Percentiles rank a stretch among this genome's conserved stretches.
Evolutionary conservation across 495 filamentous ascomycete genomes (phyloP).

Genomic region (Xylaria grammica): DNA sequence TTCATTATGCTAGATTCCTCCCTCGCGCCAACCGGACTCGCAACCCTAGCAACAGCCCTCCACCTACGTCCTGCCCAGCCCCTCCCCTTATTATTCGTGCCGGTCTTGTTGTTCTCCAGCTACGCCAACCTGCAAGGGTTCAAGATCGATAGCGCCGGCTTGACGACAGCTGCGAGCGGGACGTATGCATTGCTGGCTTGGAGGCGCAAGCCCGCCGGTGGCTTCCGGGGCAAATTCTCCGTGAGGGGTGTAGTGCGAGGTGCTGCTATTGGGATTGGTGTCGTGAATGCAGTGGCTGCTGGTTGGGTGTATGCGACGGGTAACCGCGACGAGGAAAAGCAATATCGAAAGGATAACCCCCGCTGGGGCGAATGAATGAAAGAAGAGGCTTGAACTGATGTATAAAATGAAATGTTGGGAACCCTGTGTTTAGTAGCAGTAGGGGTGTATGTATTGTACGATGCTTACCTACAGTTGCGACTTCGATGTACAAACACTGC

Average conservation of each 20-base stretch:
- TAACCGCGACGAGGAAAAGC: conserved; percentile 56
- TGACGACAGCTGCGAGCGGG: conserved; percentile 84
- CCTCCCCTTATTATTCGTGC: conserved; percentile 81
- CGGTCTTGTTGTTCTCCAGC: conserved; percentile 81
- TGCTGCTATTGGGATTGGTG: conserved; percentile 71
- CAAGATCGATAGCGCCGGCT: conserved; percentile 81
- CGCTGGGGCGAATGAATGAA: conserved; percentile 46
- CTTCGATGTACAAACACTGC: too few relatives aligned
- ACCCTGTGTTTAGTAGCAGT: neutral
- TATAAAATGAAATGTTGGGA: conserved; percentile 2
- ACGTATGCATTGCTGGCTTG: conserved; percentile 80
- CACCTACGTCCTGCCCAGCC: conserved; percentile 75
- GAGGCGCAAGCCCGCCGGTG: conserved; percentile 61
- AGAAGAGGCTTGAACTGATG: neutral
- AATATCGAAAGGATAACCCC: conserved; percentile 49
- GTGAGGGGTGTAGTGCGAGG: conserved; percentile 73
- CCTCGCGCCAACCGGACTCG: conserved; percentile 76
- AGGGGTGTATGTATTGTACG: neutral
- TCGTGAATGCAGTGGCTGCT: conserved; percentile 71
- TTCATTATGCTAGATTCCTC: conserved; percentile 66
- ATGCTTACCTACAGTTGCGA: neutral
- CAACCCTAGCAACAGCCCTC: conserved; percentile 78
- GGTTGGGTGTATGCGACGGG: conserved; percentile 73
- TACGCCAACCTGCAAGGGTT: conserved; percentile 82
- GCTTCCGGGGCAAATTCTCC: conserved; percentile 65